phyloP scores from a whole-genome alignment of 129 eudicot genomes.

The Erigeron canadensis region DNA sequence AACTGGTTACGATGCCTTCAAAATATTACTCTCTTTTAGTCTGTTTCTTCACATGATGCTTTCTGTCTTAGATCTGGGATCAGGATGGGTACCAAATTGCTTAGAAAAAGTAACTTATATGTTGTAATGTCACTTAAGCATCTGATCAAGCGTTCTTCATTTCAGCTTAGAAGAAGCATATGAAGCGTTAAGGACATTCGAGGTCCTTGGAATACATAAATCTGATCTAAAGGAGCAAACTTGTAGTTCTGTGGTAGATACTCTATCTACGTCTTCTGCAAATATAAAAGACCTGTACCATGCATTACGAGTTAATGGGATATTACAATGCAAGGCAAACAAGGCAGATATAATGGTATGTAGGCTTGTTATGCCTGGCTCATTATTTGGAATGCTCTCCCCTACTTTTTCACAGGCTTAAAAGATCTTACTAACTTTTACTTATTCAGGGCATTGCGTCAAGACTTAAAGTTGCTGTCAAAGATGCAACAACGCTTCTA shows the following conservation, averaged over 20 bases:
- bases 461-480: constrained; percentile 58
- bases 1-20: neutral
- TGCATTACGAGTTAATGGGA: constrained; percentile 60
- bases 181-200: constrained; percentile 67
- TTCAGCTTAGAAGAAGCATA: constrained; percentile 83
- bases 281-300: constrained; percentile 60
- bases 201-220: constrained; percentile 71
- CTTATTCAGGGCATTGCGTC: constrained; percentile 49
- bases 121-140: constrained; percentile 3
- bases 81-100: neutral
- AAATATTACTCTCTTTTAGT: neutral
- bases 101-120: neutral
- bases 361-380: constrained; percentile 11
- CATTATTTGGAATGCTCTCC: neutral
- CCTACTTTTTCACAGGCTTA: neutral
- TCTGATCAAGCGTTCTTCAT: constrained; percentile 21
- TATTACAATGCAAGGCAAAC: constrained; percentile 61
- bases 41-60: neutral
- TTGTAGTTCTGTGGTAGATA: constrained; percentile 55
- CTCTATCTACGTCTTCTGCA: constrained; percentile 55
- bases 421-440: constrained; percentile 13
- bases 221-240: constrained; percentile 43
- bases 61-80: neutral
- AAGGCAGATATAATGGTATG: constrained; percentile 53
- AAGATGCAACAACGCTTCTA: constrained; percentile 51